Conservation (phyloP, 75 land plant genomes). For the Cryptomeria japonica region DNA sequence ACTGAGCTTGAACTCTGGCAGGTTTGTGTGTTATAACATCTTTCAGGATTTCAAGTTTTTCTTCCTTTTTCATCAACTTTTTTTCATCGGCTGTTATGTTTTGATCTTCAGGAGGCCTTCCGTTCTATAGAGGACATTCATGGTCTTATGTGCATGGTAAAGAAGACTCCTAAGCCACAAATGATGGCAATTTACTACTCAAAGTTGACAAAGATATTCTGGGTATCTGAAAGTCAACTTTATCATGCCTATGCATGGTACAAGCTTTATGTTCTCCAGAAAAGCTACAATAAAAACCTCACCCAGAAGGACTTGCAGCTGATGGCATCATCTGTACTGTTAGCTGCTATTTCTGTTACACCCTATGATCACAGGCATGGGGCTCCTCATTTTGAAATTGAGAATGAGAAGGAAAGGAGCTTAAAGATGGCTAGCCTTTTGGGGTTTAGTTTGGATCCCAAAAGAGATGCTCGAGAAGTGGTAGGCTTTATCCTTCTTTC, state of each 20-base stretch:
- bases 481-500: slow-evolving; percentile 28
- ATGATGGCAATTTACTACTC: slow-evolving; percentile 91
- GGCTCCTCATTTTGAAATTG: slow-evolving; percentile 83
- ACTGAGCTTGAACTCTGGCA: slow-evolving; percentile 97
- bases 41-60: neutral
- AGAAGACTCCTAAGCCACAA: slow-evolving; percentile 84
- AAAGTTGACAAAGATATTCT: slow-evolving; percentile 85
- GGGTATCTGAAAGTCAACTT: slow-evolving; percentile 75
- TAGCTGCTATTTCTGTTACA: slow-evolving; percentile 76
- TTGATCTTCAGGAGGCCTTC: slow-evolving; percentile 82
- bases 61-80: neutral
- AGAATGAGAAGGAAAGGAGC: slow-evolving; percentile 93
- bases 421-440: slow-evolving; percentile 74
- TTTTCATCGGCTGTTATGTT: neutral
- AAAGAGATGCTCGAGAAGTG: slow-evolving; percentile 82
- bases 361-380: slow-evolving; percentile 80
- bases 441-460: slow-evolving; percentile 72
- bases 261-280: slow-evolving; percentile 81
- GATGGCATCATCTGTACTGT: slow-evolving; percentile 88
- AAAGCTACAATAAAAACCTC: slow-evolving; percentile 86
- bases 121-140: slow-evolving; percentile 93
- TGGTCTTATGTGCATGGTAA: slow-evolving; percentile 97
- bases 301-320: slow-evolving; percentile 86
- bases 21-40: slow-evolving; percentile 32
- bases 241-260: slow-evolving; percentile 97